Base-by-base conservation (phyloP, 805 yeast genomes). In the Cyberlindnera saturnus region DNA sequence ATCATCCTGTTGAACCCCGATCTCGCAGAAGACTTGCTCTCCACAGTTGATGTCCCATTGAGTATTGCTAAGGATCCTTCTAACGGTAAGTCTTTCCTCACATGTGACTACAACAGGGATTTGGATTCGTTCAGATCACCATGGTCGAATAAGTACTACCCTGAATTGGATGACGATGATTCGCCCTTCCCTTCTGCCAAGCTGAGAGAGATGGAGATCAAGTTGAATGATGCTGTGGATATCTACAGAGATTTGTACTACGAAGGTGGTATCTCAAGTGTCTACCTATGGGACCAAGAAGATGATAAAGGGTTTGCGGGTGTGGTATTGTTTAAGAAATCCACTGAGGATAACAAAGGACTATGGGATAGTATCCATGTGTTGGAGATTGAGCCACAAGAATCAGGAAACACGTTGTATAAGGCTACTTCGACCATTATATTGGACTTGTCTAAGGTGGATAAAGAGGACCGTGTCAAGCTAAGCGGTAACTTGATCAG, bases 21-120 rank as follows among this genome's bases (percentile, higher is more conserved):
- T 28, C 64, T 90, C 30, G 95, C 96, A 3, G 96, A 85, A 60
- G 99, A 91, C 50, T 70, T 91, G 46, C 70, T 91, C 39, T 77
- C 95, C 5, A 76, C 93, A 0, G 89, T 91, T 11, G 99, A 91
- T 64, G 81, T 83, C 40, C 98, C 98, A 20, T 70, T 91, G 53
- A 65, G 68, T 33, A 67, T 77, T 35, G 47, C 60, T 2, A 46
- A 47, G 28, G 61, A 57, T 40, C 45, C 50, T 7, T 51, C 58
- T 26, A 37, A 42, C 2, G 86, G 86, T 10, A 84, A 84, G 63
- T 75, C 74, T 45, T 91, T 73, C 60, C 72, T 91, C 44, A 77
- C 90, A 41, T 91, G 98, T 65, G 99, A 91, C 62, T 91, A 91
- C 62, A 91, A 91, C 64, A 75, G 99, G 53, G 99, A 91, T 59